A percentile compares a stretch with the other conserved stretches of the same genome.
Conservation (phyloP, 2,329 filamentous ascomycete genomes). For the Aureobasidium sp. region DNA sequence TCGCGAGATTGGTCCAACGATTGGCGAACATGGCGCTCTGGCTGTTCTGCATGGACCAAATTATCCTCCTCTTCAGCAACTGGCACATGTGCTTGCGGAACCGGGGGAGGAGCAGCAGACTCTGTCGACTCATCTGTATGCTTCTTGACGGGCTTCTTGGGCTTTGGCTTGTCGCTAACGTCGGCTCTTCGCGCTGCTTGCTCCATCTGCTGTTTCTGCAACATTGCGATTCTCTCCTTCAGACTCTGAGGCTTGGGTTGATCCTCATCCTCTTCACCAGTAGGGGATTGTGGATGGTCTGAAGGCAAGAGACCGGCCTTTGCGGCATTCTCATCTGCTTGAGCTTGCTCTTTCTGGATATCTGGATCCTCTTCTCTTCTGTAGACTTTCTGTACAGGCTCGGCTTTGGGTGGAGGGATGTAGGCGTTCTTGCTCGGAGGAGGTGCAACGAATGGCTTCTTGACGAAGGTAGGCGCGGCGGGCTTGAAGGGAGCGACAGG, state of each 20-base stretch:
- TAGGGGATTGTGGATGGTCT: slow-evolving; percentile 7
- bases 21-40: neutral
- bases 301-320: slow-evolving; percentile 50
- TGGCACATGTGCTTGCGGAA: slow-evolving; percentile 15
- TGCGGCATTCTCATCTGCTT: slow-evolving; percentile 58
- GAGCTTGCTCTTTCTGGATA: slow-evolving; percentile 52
- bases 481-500: slow-evolving; percentile 89
- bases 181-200: slow-evolving; percentile 77
- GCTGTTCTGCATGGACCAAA: neutral
- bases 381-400: slow-evolving; percentile 65
- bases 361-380: slow-evolving; percentile 77
- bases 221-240: slow-evolving; percentile 87
- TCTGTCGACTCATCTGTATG: slow-evolving; percentile 23
- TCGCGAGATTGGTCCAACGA: slow-evolving; percentile 3
- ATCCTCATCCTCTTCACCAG: slow-evolving; percentile 52
- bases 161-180: slow-evolving; percentile 71
- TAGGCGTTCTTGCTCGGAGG: slow-evolving; percentile 90
- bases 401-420: slow-evolving; percentile 64
- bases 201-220: slow-evolving; percentile 91
- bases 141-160: slow-evolving; percentile 65
- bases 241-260: slow-evolving; percentile 85
- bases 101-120: slow-evolving; percentile 29
- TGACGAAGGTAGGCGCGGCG: slow-evolving; percentile 67
- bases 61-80: neutral
- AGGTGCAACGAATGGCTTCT: slow-evolving; percentile 93